Base-by-base conservation (phyloP, 1,284 basidiomycete species). In the Thecaphora thlaspeos region DNA sequence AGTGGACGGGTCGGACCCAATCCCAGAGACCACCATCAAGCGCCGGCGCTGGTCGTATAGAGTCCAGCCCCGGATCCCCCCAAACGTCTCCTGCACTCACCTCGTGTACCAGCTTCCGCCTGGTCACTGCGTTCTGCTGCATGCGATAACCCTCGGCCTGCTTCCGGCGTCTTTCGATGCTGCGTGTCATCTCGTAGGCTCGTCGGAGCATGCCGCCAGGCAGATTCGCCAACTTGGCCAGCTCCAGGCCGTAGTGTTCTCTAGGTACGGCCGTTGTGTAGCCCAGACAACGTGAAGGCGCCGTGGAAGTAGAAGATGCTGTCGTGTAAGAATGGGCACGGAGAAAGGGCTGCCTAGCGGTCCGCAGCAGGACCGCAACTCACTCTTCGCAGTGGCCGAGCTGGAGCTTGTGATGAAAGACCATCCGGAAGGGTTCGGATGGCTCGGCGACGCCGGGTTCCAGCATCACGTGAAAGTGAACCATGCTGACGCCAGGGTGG, bases 241-340 rank as follows among this genome's bases (percentile, higher is more conserved):
- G 55, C 22, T 61, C 52, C 4, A 69, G 41, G 21, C 62, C 61
- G 49, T 69, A 69, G 38, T 66, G 62, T 21, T 53, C 42, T 26
- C 42, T 43, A 14, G 19, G 7, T 10, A 23, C 12, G 41, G 11
- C 7, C 23, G 21, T 22, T 43, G 41, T 26, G 11, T 43, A 10
- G n/a, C n/a, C n/a, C n/a, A n/a, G n/a, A n/a, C n/a, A n/a, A n/a
- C n/a, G n/a, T n/a, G n/a, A n/a, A n/a, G n/a, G n/a, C n/a, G n/a
- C 39, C 10, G 9, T 24, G 12, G 41, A n/a, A n/a, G n/a, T n/a
- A n/a, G n/a, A n/a, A n/a, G n/a, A n/a, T n/a, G n/a, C n/a, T n/a
- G n/a, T n/a, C n/a, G n/a, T n/a, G n/a, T n/a, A n/a, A n/a, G n/a
- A n/a, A n/a, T n/a, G n/a, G n/a, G n/a, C n/a, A n/a, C n/a, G n/a